Evolutionary conservation across 2,329 filamentous ascomycete species (phyloP).

Genomic region (Nectriaceae sp.): DNA sequence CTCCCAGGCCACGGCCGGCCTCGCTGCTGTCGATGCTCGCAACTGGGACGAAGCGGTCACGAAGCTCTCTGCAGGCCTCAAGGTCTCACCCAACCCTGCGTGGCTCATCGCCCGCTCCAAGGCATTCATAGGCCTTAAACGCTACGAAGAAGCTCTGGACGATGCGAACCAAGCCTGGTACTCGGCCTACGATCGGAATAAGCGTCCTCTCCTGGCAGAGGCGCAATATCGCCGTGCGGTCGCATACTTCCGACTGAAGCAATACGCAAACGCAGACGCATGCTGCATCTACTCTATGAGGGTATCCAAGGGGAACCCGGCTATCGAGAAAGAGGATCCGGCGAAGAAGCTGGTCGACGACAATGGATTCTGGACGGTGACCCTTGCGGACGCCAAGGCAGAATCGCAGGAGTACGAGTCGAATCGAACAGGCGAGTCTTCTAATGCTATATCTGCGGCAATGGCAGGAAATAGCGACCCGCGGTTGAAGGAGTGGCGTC

Average conservation of each 20-base stretch:
- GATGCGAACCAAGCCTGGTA: constrained; percentile 70
- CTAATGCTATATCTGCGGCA: constrained; percentile 1
- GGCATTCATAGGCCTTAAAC: constrained; percentile 67
- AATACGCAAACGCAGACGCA: constrained; percentile 74
- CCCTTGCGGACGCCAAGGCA: constrained; percentile 29
- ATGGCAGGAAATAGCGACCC: constrained; percentile 2
- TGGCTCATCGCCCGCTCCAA: constrained; percentile 85
- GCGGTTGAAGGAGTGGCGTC: constrained; percentile 35
- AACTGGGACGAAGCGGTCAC: constrained; percentile 69
- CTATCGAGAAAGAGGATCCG: constrained; percentile 35
- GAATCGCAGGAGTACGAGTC: constrained; percentile 34
- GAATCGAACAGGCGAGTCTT: constrained; percentile 27
- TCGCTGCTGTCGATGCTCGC: constrained; percentile 62
- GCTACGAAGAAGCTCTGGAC: constrained; percentile 64
- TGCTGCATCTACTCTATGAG: constrained; percentile 63
- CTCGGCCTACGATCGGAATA: constrained; percentile 66
- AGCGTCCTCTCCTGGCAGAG: constrained; percentile 74
- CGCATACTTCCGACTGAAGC: constrained; percentile 67
- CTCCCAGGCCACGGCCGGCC: constrained; percentile 58
- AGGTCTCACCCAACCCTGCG: constrained; percentile 65
- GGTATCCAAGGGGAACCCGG: constrained; percentile 34
- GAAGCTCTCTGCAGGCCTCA: constrained; percentile 68
- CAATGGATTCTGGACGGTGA: constrained; percentile 50
- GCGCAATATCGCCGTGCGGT: constrained; percentile 81
- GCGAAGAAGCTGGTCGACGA: constrained; percentile 38